phyloP scores from a whole-genome alignment of 2,329 filamentous ascomycete genomes.

The Akanthomyces muscarius region DNA sequence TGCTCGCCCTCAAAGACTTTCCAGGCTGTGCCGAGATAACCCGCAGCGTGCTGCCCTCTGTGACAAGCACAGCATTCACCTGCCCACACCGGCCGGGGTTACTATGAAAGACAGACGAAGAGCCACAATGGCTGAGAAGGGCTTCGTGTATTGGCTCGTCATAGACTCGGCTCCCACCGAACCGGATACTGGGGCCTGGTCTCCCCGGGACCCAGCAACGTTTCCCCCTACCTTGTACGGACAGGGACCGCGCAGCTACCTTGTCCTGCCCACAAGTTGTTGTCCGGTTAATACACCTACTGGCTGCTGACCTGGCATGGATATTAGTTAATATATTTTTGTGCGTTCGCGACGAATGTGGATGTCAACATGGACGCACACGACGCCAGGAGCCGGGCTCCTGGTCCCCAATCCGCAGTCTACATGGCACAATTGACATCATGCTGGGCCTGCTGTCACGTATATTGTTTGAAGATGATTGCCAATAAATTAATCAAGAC shows the following conservation, averaged over 20 bases:
- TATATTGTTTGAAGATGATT: slow-evolving; percentile 15
- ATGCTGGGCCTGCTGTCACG: not conserved
- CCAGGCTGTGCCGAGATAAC: not conserved
- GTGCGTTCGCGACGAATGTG: slow-evolving; percentile 5
- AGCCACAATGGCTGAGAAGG: slow-evolving; percentile 3
- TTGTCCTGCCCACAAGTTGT: slow-evolving; percentile 5
- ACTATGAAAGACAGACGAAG: not conserved
- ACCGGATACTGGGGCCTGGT: slow-evolving; percentile 9
- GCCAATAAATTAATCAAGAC: slow-evolving; percentile 8
- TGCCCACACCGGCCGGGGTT: not conserved
- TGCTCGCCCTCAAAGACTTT: not conserved
- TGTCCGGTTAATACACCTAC: not conserved
- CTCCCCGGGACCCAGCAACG: slow-evolving; percentile 12
- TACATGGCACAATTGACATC: not conserved
- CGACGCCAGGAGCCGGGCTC: slow-evolving; percentile 2
- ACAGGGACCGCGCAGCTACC: not conserved
- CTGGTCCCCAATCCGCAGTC: not conserved
- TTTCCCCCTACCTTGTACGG: not conserved
- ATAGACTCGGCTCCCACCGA: slow-evolving; percentile 14
- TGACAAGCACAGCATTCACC: not conserved
- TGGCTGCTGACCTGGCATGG: not conserved
- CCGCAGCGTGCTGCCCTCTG: not conserved
- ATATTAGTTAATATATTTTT: slow-evolving; percentile 6
- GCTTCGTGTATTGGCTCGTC: not conserved
- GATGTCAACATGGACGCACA: not conserved